Percentiles rank a stretch among this genome's conserved stretches.
Evolutionary conservation across 2,329 filamentous ascomycete species (phyloP).

Genomic region (Pseudogymnoascus sp.): DNA sequence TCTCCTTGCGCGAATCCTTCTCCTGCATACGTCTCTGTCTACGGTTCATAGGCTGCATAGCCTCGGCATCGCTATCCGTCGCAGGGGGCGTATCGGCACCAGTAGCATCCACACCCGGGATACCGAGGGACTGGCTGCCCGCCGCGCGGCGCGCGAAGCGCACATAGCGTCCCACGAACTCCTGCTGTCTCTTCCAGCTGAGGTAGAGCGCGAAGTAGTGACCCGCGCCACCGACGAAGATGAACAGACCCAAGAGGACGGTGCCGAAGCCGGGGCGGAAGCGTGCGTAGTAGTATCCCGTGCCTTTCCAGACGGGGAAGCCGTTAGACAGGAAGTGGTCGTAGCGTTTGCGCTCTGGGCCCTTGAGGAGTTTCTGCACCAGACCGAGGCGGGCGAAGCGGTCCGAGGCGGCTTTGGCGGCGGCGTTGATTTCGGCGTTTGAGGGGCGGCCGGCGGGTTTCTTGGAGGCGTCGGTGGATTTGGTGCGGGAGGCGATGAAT

Average conservation of each 20-base stretch:
- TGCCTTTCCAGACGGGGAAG: constrained; percentile 94
- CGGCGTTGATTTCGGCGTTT: constrained; percentile 65
- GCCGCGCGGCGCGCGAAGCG: constrained; percentile 78
- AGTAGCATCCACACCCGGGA: constrained; percentile 56
- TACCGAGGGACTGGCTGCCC: constrained; percentile 69
- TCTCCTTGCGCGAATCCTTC: constrained; percentile 67
- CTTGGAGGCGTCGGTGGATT: constrained; percentile 42
- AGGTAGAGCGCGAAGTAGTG: constrained; percentile 84
- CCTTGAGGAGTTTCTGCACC: constrained; percentile 78
- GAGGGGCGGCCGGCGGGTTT: constrained; percentile 45
- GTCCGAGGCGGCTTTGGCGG: constrained; percentile 72
- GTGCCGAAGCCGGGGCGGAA: constrained; percentile 86
- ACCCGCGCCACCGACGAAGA: constrained; percentile 72
- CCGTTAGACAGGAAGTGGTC: constrained; percentile 90
- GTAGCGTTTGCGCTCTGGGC: constrained; percentile 74
- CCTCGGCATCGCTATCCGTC: constrained; percentile 38
- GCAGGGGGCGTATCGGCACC: constrained; percentile 36
- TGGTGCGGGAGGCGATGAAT: constrained; percentile 59
- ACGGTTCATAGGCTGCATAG: constrained; percentile 61
- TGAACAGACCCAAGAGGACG: constrained; percentile 71
- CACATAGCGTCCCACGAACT: constrained; percentile 89
- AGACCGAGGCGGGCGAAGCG: constrained; percentile 78
- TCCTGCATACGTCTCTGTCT: constrained; percentile 84
- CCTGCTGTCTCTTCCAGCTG: constrained; percentile 79
- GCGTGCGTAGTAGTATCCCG: constrained; percentile 94